Evolutionary conservation across 2,329 filamentous ascomycete species (phyloP).

Genomic region (Calonectria montana): DNA sequence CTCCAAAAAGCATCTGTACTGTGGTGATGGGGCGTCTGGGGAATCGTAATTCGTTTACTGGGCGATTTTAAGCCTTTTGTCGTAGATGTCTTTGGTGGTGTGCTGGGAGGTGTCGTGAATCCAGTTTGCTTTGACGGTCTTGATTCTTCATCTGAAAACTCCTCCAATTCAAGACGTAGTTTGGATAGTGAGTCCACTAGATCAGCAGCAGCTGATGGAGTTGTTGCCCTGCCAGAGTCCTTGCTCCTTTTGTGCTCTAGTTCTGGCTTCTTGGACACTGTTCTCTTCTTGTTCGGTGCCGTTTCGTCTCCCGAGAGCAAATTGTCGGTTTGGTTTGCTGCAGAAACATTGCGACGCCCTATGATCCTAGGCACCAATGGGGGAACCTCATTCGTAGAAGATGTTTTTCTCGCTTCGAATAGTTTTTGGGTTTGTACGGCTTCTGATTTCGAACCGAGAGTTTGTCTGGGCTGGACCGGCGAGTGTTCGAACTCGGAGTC

Average conservation of each 20-base stretch:
- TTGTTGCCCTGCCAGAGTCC: neutral
- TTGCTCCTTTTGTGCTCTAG: neutral
- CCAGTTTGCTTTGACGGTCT: conserved; percentile 15
- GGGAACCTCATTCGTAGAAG: conserved; percentile 16
- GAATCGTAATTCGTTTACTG: conserved; percentile 54
- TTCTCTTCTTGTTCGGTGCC: conserved; percentile 6
- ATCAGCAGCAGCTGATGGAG: conserved; percentile 27
- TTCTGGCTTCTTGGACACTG: conserved; percentile 5
- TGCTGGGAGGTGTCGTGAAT: conserved; percentile 38
- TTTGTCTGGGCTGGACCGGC: conserved; percentile 11
- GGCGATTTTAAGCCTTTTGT: conserved; percentile 44
- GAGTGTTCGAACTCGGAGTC: conserved; percentile 32
- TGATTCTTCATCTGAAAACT: conserved; percentile 39
- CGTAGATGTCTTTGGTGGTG: conserved; percentile 29
- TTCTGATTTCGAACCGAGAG: neutral
- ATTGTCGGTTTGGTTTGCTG: neutral
- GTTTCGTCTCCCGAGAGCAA: neutral
- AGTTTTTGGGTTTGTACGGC: neutral
- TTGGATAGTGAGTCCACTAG: conserved; percentile 40
- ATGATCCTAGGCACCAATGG: conserved; percentile 4
- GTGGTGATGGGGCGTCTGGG: conserved; percentile 64
- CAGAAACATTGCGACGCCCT: neutral
- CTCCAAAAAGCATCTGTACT: conserved; percentile 71
- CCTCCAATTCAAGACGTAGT: conserved; percentile 37
- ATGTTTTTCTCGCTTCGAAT: neutral